These are phyloP conservation scores for Penicillium alfredii DNA, from an alignment of 495 filamentous ascomycete species.

Conservation along the genomic window DNA sequence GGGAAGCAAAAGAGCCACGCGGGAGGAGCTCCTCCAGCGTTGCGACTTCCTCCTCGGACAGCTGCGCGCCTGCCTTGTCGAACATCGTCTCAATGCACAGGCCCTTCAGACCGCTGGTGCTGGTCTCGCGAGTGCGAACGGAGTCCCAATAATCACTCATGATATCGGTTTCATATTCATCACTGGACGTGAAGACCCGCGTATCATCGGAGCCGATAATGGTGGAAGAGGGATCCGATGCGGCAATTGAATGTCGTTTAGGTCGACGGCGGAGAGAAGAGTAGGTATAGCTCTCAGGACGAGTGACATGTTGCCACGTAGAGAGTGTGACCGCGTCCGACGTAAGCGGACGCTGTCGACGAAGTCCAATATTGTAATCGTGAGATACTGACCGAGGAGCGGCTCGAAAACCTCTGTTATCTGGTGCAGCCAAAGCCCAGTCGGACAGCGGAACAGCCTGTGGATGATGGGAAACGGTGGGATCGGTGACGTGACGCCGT, in stretches of 20 bases:
- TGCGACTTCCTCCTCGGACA: slow-evolving; percentile 51
- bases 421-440: slow-evolving; percentile 9
- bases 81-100: slow-evolving; percentile 81
- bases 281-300: slow-evolving; percentile 8
- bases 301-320: slow-evolving; percentile 18
- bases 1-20: slow-evolving; percentile 37
- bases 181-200: slow-evolving; percentile 65
- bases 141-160: slow-evolving; percentile 94
- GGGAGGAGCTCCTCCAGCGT: slow-evolving; percentile 49
- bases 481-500: slow-evolving; percentile 41
- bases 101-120: slow-evolving; percentile 46
- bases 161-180: slow-evolving; percentile 82
- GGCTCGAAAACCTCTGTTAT: slow-evolving; percentile 5
- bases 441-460: slow-evolving; percentile 19
- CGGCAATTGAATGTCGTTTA: slow-evolving; percentile 43
- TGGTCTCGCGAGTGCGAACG: slow-evolving; percentile 72
- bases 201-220: slow-evolving; percentile 80
- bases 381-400: slow-evolving; percentile 24
- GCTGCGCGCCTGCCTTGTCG: slow-evolving; percentile 61
- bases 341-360: slow-evolving; percentile 20
- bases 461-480: slow-evolving; percentile 32
- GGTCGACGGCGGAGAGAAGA: slow-evolving; percentile 32
- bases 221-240: slow-evolving; percentile 73
- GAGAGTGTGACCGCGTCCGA: slow-evolving; percentile 29
- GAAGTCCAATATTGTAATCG: slow-evolving; percentile 20